phyloP scores from a whole-genome alignment of 345 rosid species.

The Syzygium grande region DNA sequence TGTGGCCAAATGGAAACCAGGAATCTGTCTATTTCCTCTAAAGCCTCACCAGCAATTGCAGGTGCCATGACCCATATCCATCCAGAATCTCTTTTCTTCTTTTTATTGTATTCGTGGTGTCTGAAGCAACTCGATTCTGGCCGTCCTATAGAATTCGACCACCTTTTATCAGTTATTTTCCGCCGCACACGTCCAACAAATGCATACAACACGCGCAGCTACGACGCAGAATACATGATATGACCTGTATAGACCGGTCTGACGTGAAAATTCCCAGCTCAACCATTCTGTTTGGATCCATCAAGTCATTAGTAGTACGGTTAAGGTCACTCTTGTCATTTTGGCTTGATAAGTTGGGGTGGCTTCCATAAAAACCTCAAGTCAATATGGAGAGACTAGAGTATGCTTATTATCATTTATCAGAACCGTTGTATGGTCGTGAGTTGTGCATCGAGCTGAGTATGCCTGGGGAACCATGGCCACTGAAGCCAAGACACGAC shows the following conservation, averaged over 20 bases:
- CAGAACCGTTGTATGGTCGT: background rate
- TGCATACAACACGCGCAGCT: background rate
- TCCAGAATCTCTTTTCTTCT: background rate
- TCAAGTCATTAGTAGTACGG: background rate
- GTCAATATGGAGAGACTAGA: background rate
- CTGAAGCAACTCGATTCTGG: background rate
- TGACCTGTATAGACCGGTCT: background rate
- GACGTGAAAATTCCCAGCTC: background rate
- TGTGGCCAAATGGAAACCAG: background rate
- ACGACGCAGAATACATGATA: background rate
- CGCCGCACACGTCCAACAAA: background rate
- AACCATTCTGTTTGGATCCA: background rate
- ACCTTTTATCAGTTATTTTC: background rate
- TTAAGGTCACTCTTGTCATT: background rate
- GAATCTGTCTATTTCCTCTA: background rate
- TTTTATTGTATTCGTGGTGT: background rate
- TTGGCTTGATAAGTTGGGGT: background rate
- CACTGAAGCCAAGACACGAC: background rate
- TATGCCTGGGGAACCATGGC: background rate
- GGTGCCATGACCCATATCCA: background rate
- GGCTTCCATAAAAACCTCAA: background rate
- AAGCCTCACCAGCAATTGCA: background rate
- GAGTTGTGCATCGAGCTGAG: background rate
- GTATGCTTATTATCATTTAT: background rate
- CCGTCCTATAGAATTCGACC: background rate